Evolutionary conservation across 768 basidiomycete species (phyloP), one percentile per base, ranked within the genome.

Genomic region (Pulveroboletus ravenelii): DNA sequence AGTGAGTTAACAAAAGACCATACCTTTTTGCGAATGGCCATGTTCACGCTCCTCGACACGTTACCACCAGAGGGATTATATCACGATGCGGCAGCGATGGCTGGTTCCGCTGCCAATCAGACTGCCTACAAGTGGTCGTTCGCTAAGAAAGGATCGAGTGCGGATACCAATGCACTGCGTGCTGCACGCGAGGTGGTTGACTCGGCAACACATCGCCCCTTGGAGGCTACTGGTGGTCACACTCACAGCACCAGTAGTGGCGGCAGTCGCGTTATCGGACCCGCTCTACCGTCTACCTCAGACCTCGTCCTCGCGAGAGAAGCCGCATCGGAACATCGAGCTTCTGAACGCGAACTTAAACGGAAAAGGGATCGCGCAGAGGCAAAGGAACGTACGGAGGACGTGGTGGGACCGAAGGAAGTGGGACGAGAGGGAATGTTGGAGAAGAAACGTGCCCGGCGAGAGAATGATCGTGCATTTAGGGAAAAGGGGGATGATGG

Each of bases 101-200:
- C 74, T 3, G 71, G 79, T 29, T 61, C 79, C 6, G 81, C 88
- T 2, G 82, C 81, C 32, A 74, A 78, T 39, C 83, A 87, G 50
- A 93, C 92, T 6, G 81, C 78, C 0, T 93, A 91, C 69, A 92
- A 89, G 70, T 94, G 92, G 92, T 80, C 81, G 0, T 93, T 94
- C 62, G 83, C 85, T 3, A 78, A 81, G 17, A 87, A 88, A 50
- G 62, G 71, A 10, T 79, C 79, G 17, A 73, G 74, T n/a, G 76
- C 74, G 0, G 87, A 91, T 32, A 67, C 65, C 12, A 76, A 76
- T 1, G 80, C 82, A 0, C 64, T 90, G n/a, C 76, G 75, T 13
- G 69, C 72, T 15, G 79, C 79, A 2, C 80, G 85, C 23, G 78
- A 78, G 48, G 76, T 80, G 47, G 84, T 92, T 5, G 72, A 67